Evolutionary conservation across 1,139 yeast species (phyloP).

Genomic region (Geotrichum fermentans): DNA sequence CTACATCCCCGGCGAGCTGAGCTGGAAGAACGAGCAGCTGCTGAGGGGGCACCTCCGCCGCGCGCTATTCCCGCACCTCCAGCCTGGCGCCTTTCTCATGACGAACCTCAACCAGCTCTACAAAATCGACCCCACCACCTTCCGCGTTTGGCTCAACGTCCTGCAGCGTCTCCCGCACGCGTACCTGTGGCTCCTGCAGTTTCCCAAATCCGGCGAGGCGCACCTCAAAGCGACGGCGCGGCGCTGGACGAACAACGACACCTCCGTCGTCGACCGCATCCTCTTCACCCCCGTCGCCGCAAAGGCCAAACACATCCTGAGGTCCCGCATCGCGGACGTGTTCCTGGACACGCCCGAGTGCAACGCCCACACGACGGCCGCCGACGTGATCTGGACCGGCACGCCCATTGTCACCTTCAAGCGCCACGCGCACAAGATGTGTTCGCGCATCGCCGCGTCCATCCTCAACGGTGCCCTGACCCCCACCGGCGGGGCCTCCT

Average conservation of each 20-base stretch:
- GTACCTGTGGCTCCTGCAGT: slow-evolving; percentile 36
- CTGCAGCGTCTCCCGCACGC: slow-evolving; percentile 31
- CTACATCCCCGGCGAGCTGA: slow-evolving; percentile 11
- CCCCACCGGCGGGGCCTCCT: slow-evolving; percentile 20
- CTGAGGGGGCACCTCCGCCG: slow-evolving; percentile 28
- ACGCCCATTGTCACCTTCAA: slow-evolving; percentile 37
- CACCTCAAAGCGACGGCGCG: slow-evolving; percentile 29
- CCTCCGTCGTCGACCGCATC: slow-evolving; percentile 24
- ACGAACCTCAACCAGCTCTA: slow-evolving; percentile 38
- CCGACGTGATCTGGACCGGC: slow-evolving; percentile 37
- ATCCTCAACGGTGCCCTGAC: slow-evolving; percentile 32
- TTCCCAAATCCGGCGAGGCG: slow-evolving; percentile 34
- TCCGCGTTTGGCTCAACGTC: slow-evolving; percentile 33
- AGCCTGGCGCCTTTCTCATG: slow-evolving; percentile 31
- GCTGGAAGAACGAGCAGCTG: slow-evolving; percentile 29
- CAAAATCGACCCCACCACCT: slow-evolving; percentile 36
- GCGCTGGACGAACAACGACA: slow-evolving; percentile 28
- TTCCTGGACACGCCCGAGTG: slow-evolving; percentile 39
- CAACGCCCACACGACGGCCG: slow-evolving; percentile 40
- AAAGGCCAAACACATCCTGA: slow-evolving; percentile 33
- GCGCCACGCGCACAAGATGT: slow-evolving; percentile 33
- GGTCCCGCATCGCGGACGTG: slow-evolving; percentile 35
- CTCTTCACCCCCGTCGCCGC: slow-evolving; percentile 38
- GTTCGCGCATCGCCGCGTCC: slow-evolving; percentile 36
- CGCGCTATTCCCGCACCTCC: slow-evolving; percentile 31